Conservation (phyloP, 75 land plant genomes). For the Sequoiadendron giganteum region DNA sequence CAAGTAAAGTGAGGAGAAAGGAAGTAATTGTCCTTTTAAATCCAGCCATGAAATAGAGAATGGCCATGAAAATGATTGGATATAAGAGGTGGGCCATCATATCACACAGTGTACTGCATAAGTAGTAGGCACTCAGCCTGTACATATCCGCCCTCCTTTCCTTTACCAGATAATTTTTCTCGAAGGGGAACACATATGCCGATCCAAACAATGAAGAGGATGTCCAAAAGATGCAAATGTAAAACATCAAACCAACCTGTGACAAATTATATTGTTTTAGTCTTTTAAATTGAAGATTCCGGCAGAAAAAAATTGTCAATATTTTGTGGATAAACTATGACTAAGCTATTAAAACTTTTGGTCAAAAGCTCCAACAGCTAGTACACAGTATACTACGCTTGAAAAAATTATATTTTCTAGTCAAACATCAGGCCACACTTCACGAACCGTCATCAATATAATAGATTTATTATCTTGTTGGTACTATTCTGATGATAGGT, state of each 20-base stretch:
- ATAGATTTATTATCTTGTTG: not conserved
- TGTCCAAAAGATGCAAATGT: slow-evolving; percentile 95
- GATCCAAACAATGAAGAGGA: slow-evolving; percentile 90
- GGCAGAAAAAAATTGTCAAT: not conserved
- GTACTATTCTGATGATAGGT: not conserved
- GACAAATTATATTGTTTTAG: not conserved
- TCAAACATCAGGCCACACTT: not conserved
- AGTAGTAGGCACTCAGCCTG: slow-evolving; percentile 83
- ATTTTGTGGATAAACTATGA: not conserved
- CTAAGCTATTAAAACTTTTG: not conserved
- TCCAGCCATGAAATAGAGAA: slow-evolving; percentile 95
- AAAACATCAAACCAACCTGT: slow-evolving; percentile 91
- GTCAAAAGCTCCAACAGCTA: not conserved
- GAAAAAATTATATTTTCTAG: not conserved
- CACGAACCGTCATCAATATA: not conserved
- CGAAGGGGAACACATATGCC: slow-evolving; percentile 92
- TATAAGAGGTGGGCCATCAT: slow-evolving; percentile 75
- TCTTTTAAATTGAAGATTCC: not conserved
- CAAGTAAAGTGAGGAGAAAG: slow-evolving; percentile 66
- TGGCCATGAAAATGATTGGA: slow-evolving; percentile 81
- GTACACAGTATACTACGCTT: not conserved
- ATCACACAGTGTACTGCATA: slow-evolving; percentile 84
- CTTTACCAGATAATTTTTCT: slow-evolving; percentile 67
- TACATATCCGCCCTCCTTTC: slow-evolving; percentile 96
- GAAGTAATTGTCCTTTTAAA: slow-evolving; percentile 54